phyloP scores from a whole-genome alignment of 768 basidiomycete species.

The Kwoniella heveanensis region DNA sequence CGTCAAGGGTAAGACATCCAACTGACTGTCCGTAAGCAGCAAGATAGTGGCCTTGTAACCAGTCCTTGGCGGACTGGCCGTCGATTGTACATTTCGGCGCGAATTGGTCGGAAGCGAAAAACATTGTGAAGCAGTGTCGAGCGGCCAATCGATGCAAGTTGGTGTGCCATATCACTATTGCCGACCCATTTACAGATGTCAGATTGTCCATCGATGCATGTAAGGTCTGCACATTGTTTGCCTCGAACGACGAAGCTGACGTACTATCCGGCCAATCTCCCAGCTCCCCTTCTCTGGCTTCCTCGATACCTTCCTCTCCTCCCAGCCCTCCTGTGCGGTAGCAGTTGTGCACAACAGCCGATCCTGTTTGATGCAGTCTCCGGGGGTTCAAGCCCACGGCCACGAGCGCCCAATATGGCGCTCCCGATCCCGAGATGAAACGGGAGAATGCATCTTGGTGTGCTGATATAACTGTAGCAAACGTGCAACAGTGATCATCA shows the following conservation, averaged over 20 bases:
- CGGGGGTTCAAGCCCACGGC: slow-evolving; percentile 85
- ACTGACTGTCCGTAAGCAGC: slow-evolving; percentile 66
- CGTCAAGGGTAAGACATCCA: too few species aligned
- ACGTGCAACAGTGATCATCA: neutral
- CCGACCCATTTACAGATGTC: too few species aligned
- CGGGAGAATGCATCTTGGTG: slow-evolving; percentile 99
- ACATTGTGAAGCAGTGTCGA: slow-evolving; percentile 89
- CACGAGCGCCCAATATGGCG: slow-evolving; percentile 87
- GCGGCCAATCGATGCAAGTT: slow-evolving; percentile 86
- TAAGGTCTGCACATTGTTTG: too few species aligned
- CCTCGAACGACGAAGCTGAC: too few species aligned
- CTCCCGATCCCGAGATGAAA: slow-evolving; percentile 90
- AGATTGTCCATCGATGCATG: too few species aligned
- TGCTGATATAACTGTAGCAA: slow-evolving; percentile 76
- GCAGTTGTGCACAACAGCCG: slow-evolving; percentile 36
- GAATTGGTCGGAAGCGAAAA: slow-evolving; percentile 85
- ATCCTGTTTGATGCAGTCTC: slow-evolving; percentile 43
- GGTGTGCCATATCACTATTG: slow-evolving; percentile 89
- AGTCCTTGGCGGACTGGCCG: slow-evolving; percentile 88
- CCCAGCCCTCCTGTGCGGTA: slow-evolving; percentile 33
- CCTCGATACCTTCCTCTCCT: slow-evolving; percentile 35
- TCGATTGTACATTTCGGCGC: slow-evolving; percentile 90
- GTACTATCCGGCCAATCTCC: slow-evolving; percentile 46
- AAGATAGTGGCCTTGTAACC: slow-evolving; percentile 74
- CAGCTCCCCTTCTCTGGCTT: slow-evolving; percentile 24